phyloP scores from a whole-genome alignment of 2,329 filamentous ascomycete species.

The Camillea tinctor region DNA sequence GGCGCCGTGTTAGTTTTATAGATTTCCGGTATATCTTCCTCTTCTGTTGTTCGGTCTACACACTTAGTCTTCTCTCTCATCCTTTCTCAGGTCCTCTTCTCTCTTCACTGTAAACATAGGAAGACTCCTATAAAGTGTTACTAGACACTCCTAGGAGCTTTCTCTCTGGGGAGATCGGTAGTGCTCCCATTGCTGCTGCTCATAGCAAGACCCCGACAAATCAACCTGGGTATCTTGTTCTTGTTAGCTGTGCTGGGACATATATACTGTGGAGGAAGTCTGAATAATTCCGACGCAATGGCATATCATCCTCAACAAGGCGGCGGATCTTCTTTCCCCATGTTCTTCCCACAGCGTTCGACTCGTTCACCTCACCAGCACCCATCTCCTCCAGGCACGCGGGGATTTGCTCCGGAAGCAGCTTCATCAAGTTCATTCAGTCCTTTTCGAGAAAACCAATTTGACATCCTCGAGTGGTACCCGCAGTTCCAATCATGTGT shows the following conservation, averaged over 20 bases:
- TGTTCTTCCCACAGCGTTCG: constrained; percentile 22
- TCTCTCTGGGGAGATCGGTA: neutral
- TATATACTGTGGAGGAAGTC: neutral
- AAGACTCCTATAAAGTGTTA: constrained; percentile 20
- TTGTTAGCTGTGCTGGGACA: neutral
- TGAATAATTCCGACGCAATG: constrained; percentile 20
- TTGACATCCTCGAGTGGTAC: constrained; percentile 92
- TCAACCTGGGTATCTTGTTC: neutral
- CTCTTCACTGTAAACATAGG: constrained; percentile 5
- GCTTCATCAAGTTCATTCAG: constrained; percentile 22
- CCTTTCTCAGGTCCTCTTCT: constrained; percentile 4
- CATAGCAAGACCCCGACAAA: neutral
- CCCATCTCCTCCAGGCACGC: constrained; percentile 18
- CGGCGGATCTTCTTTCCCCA: constrained; percentile 22
- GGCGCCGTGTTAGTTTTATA: constrained; percentile 18
- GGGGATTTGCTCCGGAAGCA: constrained; percentile 21
- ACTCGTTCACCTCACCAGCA: constrained; percentile 26
- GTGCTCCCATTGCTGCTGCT: neutral
- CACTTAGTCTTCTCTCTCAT: constrained; percentile 8
- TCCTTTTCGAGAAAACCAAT: constrained; percentile 37
- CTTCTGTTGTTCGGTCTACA: constrained; percentile 14
- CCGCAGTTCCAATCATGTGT: constrained; percentile 87
- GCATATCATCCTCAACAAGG: constrained; percentile 24
- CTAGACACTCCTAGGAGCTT: constrained; percentile 20
- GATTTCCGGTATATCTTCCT: constrained; percentile 16